phyloP scores from a whole-genome alignment of 1,284 basidiomycete genomes.

The Tetrapyrgos nigripes region DNA sequence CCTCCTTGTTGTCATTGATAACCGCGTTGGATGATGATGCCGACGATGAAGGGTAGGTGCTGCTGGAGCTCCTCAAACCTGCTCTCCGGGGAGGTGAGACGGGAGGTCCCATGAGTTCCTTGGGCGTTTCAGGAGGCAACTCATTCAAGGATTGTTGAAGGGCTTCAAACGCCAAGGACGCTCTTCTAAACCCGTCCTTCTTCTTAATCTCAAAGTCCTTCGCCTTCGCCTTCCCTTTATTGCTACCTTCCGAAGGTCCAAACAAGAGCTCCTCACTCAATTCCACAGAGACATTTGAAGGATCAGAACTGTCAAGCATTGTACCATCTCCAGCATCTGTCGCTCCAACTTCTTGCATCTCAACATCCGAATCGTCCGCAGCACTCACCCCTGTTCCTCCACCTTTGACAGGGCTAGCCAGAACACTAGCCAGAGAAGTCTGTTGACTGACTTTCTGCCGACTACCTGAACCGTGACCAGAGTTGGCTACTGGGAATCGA shows the following conservation, averaged over 20 bases:
- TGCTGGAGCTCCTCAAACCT: conserved; percentile 49
- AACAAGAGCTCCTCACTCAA: conserved; percentile 7
- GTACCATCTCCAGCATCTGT: conserved; percentile 18
- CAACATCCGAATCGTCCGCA: conserved; percentile 26
- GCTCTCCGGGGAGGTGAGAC: conserved; percentile 45
- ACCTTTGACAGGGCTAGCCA: conserved; percentile 65
- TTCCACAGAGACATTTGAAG: conserved; percentile 3
- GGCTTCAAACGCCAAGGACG: conserved; percentile 63
- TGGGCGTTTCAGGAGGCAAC: conserved; percentile 45
- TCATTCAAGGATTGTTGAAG: conserved; percentile 61
- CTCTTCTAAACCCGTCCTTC: conserved; percentile 54
- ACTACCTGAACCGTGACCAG: conserved; percentile 12
- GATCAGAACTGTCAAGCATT: conserved; percentile 12
- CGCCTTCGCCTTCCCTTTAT: conserved; percentile 42
- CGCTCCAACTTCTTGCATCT: conserved; percentile 8
- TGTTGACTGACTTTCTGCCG: conserved; percentile 64
- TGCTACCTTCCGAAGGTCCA: neutral
- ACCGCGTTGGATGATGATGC: neutral
- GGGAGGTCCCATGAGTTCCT: conserved; percentile 48
- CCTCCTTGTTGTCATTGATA: neutral
- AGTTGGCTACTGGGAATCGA: conserved; percentile 1
- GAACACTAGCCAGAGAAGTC: conserved; percentile 64
- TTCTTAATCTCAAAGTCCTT: conserved; percentile 35
- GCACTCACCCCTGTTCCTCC: conserved; percentile 25
- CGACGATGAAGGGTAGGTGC: conserved; percentile 40